Evolutionary conservation across 768 basidiomycete genomes (phyloP).

Genomic region (Mycena filopes): DNA sequence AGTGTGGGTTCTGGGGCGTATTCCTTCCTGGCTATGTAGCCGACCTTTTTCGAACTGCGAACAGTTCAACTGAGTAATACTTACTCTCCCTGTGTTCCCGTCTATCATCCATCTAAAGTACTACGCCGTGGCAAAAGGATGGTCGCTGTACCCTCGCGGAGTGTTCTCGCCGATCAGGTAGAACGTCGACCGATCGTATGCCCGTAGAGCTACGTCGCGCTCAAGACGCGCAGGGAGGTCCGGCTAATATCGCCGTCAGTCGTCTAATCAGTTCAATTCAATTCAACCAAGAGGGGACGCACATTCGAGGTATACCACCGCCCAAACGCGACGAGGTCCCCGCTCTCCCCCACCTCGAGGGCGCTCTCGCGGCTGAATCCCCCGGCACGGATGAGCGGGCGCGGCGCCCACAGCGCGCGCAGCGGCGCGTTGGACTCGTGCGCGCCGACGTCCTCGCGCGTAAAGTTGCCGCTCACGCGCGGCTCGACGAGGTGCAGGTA

Average conservation of each 20-base stretch:
- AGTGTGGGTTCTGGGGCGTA: conserved; percentile 1
- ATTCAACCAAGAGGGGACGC: conserved; percentile 15
- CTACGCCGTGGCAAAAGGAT: conserved; percentile 36
- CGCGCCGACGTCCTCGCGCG: background rate
- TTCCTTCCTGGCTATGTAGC: no score
- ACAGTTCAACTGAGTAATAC: no score
- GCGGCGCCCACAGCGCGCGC: conserved; percentile 36
- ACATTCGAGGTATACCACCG: conserved; percentile 31
- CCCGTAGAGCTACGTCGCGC: conserved; percentile 34
- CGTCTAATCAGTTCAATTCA: background rate
- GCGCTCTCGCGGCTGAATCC: conserved; percentile 43
- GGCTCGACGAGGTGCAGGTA: conserved; percentile 52
- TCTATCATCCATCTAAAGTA: no score
- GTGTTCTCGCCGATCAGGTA: conserved; percentile 37
- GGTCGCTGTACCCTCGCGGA: conserved; percentile 44
- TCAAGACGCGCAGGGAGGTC: conserved; percentile 45
- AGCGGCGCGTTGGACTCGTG: conserved; percentile 34
- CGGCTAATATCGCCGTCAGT: conserved; percentile 31
- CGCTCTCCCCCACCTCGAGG: conserved; percentile 37
- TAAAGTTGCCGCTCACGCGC: conserved; percentile 14
- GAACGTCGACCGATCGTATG: conserved; percentile 35
- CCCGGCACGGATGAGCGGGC: conserved; percentile 42
- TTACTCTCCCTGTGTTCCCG: no score
- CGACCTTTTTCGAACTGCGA: no score
- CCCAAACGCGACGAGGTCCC: conserved; percentile 24